Percentiles rank a stretch among this genome's conserved stretches.
Evolutionary conservation across 257 asterid genomes (phyloP).

Genomic region (Rhazya stricta): DNA sequence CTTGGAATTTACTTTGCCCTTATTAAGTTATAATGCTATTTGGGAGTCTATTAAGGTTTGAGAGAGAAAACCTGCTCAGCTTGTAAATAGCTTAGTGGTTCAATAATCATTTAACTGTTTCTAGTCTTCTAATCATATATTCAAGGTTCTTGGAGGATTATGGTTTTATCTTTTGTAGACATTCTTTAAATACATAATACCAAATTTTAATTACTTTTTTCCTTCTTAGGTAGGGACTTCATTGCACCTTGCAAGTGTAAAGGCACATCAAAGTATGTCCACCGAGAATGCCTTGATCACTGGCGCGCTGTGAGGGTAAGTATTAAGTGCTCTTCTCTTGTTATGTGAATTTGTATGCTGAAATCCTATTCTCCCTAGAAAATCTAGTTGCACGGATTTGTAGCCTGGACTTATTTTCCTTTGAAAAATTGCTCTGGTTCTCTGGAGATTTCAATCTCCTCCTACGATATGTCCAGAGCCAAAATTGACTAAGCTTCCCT

Average conservation of each 20-base stretch:
- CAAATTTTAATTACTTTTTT: constrained; percentile 16
- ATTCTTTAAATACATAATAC: constrained; percentile 1
- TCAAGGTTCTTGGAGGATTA: neutral
- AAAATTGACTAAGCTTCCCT: neutral
- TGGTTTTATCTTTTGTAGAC: neutral
- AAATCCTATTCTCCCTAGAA: neutral
- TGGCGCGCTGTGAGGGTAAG: constrained; percentile 95
- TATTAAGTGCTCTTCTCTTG: neutral
- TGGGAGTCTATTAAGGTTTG: neutral
- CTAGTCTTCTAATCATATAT: neutral
- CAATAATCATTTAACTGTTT: neutral
- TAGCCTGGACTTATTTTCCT: neutral
- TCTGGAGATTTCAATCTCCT: neutral
- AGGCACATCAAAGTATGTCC: constrained; percentile 87
- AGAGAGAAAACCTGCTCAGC: neutral
- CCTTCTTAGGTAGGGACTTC: constrained; percentile 82
- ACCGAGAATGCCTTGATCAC: constrained; percentile 88
- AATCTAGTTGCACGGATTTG: neutral
- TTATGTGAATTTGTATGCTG: neutral
- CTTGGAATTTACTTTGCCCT: neutral
- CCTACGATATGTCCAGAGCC: neutral
- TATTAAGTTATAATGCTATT: neutral
- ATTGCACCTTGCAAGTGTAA: constrained; percentile 97
- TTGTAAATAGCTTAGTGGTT: neutral
- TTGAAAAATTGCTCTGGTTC: neutral